Conservation (phyloP, 1,284 basidiomycete genomes). For the Ganoderma meredithae region DNA sequence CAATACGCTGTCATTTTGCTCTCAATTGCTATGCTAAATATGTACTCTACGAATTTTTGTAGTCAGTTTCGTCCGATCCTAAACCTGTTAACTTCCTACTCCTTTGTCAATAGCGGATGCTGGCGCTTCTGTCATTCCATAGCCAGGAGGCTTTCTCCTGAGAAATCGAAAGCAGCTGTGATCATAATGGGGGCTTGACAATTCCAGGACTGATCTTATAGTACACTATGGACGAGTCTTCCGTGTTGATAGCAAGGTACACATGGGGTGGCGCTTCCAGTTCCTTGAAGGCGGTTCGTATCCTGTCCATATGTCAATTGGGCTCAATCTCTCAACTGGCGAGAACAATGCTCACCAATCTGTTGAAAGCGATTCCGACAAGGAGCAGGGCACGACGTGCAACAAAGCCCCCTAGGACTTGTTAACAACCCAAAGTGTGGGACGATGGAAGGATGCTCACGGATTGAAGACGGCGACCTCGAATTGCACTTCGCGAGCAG, state of each 20-base stretch:
- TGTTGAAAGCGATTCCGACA: constrained; percentile 69
- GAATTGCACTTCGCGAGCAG: constrained; percentile 64
- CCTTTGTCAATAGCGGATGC: background rate
- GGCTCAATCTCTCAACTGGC: constrained; percentile 3
- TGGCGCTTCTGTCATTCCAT: background rate
- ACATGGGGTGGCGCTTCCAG: constrained; percentile 58
- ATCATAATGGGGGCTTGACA: constrained; percentile 69
- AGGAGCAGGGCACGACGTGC: constrained; percentile 70
- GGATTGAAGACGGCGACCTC: constrained; percentile 61
- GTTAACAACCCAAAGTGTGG: background rate
- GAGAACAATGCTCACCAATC: constrained; percentile 44
- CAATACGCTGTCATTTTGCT: constrained; percentile 14
- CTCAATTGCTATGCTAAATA: constrained; percentile 10
- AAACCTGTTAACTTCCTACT: background rate
- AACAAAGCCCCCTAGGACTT: constrained; percentile 46
- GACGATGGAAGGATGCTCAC: constrained; percentile 46
- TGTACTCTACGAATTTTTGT: constrained; percentile 7
- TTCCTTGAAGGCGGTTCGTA: constrained; percentile 60
- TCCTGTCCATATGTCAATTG: constrained; percentile 47
- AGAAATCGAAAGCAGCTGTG: background rate
- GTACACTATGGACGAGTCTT: constrained; percentile 84
- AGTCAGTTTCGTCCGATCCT: background rate
- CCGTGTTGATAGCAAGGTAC: constrained; percentile 74
- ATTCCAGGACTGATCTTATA: constrained; percentile 81
- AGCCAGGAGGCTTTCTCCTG: background rate